These are phyloP conservation scores for Botryosphaeria dothidea DNA, from an alignment of 2,329 filamentous ascomycete genomes.

Conservation along the genomic window DNA sequence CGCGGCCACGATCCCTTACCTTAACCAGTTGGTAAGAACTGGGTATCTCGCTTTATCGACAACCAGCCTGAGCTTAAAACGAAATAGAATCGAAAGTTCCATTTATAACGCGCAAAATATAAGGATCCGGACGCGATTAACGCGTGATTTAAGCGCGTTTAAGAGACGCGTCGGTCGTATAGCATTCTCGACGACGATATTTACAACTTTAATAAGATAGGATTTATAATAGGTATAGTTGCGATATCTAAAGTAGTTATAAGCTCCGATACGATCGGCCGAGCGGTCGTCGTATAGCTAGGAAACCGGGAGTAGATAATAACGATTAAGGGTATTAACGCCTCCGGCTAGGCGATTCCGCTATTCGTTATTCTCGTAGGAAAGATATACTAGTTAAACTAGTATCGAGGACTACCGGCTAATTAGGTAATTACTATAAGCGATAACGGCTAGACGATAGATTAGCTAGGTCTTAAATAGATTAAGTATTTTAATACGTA, in stretches of 20 bases:
- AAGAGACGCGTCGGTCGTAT: constrained; percentile 18
- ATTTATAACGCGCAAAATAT: background rate
- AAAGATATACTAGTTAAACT: constrained; percentile 25
- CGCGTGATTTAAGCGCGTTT: constrained; percentile 20
- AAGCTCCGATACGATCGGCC: too few relatives aligned
- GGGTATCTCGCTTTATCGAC: constrained; percentile 20
- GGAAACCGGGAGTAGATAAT: too few relatives aligned
- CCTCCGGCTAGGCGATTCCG: constrained; percentile 23
- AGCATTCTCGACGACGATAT: background rate
- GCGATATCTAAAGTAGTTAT: too few relatives aligned
- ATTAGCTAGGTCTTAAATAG: constrained; percentile 23
- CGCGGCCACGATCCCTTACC: background rate
- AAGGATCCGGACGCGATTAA: constrained; percentile 17
- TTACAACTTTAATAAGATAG: background rate
- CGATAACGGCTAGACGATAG: constrained; percentile 24
- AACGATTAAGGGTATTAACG: too few relatives aligned
- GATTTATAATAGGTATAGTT: background rate
- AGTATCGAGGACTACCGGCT: constrained; percentile 22
- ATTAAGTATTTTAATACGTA: constrained; percentile 15
- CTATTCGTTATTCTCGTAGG: constrained; percentile 28
- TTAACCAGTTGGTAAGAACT: constrained; percentile 19
- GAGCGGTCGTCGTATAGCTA: too few relatives aligned
- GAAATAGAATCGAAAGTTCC: constrained; percentile 16
- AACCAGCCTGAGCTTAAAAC: constrained; percentile 21
- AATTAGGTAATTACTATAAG: constrained; percentile 17